Conservation (phyloP, 306 rosid genomes). For the Fragaria iinumae region DNA sequence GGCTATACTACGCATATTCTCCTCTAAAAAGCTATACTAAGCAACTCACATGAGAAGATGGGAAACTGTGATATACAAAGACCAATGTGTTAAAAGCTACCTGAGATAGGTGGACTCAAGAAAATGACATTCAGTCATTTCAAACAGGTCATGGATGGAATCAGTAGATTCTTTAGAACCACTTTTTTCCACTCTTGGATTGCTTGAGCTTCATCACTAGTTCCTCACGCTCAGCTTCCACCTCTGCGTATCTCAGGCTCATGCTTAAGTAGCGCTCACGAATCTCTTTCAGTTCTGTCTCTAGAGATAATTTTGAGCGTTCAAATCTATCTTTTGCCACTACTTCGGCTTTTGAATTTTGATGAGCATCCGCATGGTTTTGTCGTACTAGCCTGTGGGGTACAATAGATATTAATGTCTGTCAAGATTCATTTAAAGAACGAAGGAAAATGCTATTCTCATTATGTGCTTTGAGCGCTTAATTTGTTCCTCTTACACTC, state of each 20-base stretch:
- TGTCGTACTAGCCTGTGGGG: conserved; percentile 48
- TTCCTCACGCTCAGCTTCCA: conserved; percentile 85
- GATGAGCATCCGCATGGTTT: conserved; percentile 34
- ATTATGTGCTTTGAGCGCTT: conserved; percentile 12
- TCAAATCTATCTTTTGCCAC: conserved; percentile 58
- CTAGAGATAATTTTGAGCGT: conserved; percentile 61
- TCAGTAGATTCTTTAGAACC: conserved; percentile 48
- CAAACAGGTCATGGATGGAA: conserved; percentile 4
- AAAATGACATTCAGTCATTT: conserved; percentile 3
- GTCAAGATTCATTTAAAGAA: neutral
- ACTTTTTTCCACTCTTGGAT: conserved; percentile 53
- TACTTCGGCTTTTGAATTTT: conserved; percentile 43
- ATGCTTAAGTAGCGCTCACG: conserved; percentile 77
- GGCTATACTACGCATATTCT: conserved; percentile 16
- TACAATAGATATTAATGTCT: neutral
- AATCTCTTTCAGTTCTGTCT: conserved; percentile 77
- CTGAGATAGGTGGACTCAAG: conserved; percentile 35
- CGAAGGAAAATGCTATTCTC: neutral
- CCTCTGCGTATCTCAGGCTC: conserved; percentile 96
- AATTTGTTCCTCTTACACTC: conserved; percentile 24
- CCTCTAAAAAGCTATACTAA: conserved; percentile 12
- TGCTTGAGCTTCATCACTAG: conserved; percentile 83
- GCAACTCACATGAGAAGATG: conserved; percentile 21
- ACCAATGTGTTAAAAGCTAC: conserved; percentile 20
- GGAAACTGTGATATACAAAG: conserved; percentile 33